Evolutionary conservation across 208 protist genomes (phyloP), one percentile per base, ranked within the genome.

Genomic region (Tetramitus jugosus): DNA sequence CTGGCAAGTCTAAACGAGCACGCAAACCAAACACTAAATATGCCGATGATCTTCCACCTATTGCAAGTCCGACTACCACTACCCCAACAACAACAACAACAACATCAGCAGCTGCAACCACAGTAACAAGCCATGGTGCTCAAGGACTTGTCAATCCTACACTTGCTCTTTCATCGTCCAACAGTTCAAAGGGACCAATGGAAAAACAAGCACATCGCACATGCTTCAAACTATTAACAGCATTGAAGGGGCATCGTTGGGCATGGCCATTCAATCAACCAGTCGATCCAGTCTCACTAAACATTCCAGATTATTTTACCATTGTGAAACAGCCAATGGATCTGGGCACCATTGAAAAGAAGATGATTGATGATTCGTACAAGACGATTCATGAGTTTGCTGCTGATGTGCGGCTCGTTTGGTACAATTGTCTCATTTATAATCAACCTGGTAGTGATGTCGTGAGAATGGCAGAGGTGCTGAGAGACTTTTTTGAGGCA

Each of bases 321-420:
- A 79, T 92, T 29, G 85, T 92, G 62, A 91, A 91, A 65, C 26
- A 84, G 26, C 89, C 89, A 31, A 92, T 92, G 89, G 89, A 92
- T 80, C 40, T 92, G 1, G 33, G 76, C 7, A 91, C 87, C 0
- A 65, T 87, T 2, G 56, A 76, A 35, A 53, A 39, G 64, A 84
- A 84, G 39, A 17, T 85, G 2, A 2, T 40, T 7, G 40, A 31
- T 29, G 67, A 75, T 29, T 26, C 67, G 26, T 85, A 85, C n/a
- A 8, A 68, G 7, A 43, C 20, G 0, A 17, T 82, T 31, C 49
- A 84, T 8, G 42, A 82, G 20, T 85, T 85, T 78, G 56, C 33
- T 29, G 43, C 35, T 1, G 82, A 85, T 67, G 35, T 74, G 37
- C 31, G 42, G 17, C 39, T 85, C 2, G 76, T 85, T 39, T 85